phyloP scores from a whole-genome alignment of 768 basidiomycete genomes.

The Suillus lakei region DNA sequence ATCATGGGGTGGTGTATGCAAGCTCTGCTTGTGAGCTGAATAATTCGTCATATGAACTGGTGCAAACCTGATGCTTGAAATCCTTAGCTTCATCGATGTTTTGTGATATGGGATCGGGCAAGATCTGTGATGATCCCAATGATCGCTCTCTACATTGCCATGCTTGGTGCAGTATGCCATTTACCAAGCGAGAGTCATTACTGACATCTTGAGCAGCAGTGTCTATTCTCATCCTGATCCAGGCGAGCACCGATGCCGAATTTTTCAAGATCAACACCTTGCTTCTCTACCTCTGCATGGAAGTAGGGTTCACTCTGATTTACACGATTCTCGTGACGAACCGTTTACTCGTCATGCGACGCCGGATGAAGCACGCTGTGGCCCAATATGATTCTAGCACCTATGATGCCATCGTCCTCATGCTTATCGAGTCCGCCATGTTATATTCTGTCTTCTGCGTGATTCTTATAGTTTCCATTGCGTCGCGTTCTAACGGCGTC shows the following conservation, averaged over 20 bases:
- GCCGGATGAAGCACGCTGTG: slow-evolving; percentile 11
- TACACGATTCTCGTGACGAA: slow-evolving; percentile 35
- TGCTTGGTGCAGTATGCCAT: slow-evolving; percentile 15
- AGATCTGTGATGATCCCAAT: slow-evolving; percentile 20
- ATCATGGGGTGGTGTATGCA: slow-evolving; percentile 38
- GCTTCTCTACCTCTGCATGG: slow-evolving; percentile 34
- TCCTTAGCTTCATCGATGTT: slow-evolving; percentile 16
- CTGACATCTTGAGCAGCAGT: slow-evolving; percentile 14
- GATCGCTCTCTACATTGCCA: slow-evolving; percentile 16
- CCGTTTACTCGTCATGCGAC: slow-evolving; percentile 33
- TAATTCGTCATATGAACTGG: not conserved
- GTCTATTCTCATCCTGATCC: slow-evolving; percentile 24
- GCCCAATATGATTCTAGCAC: slow-evolving; percentile 7
- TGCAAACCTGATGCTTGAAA: not conserved
- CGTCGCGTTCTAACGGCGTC: slow-evolving; percentile 21
- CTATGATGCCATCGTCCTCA: slow-evolving; percentile 32
- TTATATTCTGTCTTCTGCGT: slow-evolving; percentile 32
- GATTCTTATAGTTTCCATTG: slow-evolving; percentile 37
- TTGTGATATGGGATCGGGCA: slow-evolving; percentile 19
- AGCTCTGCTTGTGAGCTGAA: slow-evolving; percentile 20
- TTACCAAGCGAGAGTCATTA: not conserved
- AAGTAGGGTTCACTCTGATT: slow-evolving; percentile 36
- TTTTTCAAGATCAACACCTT: slow-evolving; percentile 28
- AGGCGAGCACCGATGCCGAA: slow-evolving; percentile 12
- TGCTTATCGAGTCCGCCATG: slow-evolving; percentile 43